Percentiles rank a stretch among this genome's conserved stretches.
Evolutionary conservation across 2,329 filamentous ascomycete genomes (phyloP).

Genomic region (Geosmithia flava): DNA sequence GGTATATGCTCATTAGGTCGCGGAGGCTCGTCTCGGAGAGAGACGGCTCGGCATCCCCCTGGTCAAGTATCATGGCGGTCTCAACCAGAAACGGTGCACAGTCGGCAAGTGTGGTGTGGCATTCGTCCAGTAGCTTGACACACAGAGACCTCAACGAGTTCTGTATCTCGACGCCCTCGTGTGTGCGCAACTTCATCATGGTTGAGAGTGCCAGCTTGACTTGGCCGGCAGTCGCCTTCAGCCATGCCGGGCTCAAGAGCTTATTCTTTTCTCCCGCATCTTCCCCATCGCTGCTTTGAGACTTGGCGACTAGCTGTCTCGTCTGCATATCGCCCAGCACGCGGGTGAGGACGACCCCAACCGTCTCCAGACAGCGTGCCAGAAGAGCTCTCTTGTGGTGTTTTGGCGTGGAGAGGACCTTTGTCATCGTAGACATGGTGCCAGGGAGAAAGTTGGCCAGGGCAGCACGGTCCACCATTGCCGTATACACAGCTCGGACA

Average conservation of each 20-base stretch:
- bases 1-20: conserved; percentile 50
- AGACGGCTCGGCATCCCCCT: conserved; percentile 27
- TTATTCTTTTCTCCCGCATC: conserved; percentile 14
- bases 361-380: conserved; percentile 42
- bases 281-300: conserved; percentile 8
- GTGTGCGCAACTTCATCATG: conserved; percentile 61
- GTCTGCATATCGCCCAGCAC: conserved; percentile 47
- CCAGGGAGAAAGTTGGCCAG: conserved; percentile 81
- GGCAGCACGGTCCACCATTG: conserved; percentile 59
- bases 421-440: conserved; percentile 70
- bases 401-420: conserved; percentile 57
- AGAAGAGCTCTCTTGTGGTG: conserved; percentile 48
- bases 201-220: conserved; percentile 72
- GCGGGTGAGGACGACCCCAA: conserved; percentile 40
- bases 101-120: conserved; percentile 57
- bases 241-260: conserved; percentile 47
- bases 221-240: conserved; percentile 67
- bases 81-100: conserved; percentile 66
- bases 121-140: conserved; percentile 64
- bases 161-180: conserved; percentile 58
- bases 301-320: conserved; percentile 28
- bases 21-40: conserved; percentile 38
- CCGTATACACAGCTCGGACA: conserved; percentile 46
- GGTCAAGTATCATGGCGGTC: conserved; percentile 59
- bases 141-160: conserved; percentile 59